These are phyloP conservation scores for Globisporangium cylindrosporum DNA, from an alignment of 352 stramenopile genomes.

Conservation along the genomic window DNA sequence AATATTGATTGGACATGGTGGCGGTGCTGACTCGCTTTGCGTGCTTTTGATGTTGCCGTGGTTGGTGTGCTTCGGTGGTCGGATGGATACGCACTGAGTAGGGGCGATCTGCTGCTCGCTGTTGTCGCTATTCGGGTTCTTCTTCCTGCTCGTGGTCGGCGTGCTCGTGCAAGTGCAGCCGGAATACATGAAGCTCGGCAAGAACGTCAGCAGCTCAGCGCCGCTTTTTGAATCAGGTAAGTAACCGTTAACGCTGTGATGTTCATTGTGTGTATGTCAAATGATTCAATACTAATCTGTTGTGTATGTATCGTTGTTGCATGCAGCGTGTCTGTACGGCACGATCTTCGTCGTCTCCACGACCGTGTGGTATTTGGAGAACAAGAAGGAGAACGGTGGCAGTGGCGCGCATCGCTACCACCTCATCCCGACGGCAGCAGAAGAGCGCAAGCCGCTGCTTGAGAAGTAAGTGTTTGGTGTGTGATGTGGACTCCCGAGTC, in stretches of 20 bases:
- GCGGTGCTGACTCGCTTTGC: no score
- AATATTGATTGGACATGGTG: not conserved
- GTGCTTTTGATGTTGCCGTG: not conserved
- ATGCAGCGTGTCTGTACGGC: conserved; percentile 63
- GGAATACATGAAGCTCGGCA: conserved; percentile 83
- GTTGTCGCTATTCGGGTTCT: conserved; percentile 66
- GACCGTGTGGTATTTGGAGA: conserved; percentile 67
- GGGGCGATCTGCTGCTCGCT: conserved; percentile 74
- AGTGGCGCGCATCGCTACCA: conserved; percentile 38
- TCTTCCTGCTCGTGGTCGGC: conserved; percentile 70
- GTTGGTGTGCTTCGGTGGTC: not conserved
- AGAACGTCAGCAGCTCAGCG: conserved; percentile 54
- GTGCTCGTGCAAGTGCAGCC: conserved; percentile 74
- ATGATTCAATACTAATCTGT: not conserved
- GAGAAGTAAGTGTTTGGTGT: conserved; percentile 31
- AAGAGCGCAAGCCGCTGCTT: conserved; percentile 67
- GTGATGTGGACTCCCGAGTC: conserved; percentile 3
- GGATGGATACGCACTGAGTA: conserved; percentile 15
- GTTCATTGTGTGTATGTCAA: not conserved
- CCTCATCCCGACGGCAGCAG: conserved; percentile 34
- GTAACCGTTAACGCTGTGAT: not conserved
- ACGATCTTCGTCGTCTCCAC: conserved; percentile 70
- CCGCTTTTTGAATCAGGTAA: conserved; percentile 66
- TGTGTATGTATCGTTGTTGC: not conserved
- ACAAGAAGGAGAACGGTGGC: conserved; percentile 37